Percentiles rank a stretch among this genome's conserved stretches.
Evolutionary conservation across 2,329 filamentous ascomycete genomes (phyloP).

Genomic region (Penicillium nordicum): DNA sequence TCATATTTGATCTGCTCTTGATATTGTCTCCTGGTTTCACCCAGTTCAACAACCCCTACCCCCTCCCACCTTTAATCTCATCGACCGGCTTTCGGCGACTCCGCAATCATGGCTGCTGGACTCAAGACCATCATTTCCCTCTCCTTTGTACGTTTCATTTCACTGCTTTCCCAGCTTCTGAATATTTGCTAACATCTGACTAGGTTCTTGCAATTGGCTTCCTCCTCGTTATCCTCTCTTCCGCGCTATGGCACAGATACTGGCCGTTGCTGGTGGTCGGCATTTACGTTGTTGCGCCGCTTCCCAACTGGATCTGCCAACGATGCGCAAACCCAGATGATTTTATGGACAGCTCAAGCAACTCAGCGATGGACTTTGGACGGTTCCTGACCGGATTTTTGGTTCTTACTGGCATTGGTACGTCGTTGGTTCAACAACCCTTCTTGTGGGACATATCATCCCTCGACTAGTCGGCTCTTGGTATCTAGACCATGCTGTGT

Average conservation of each 20-base stretch:
- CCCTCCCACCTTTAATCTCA: background rate
- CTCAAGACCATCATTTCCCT: constrained; percentile 99
- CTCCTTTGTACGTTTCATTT: constrained; percentile 69
- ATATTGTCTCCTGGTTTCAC: constrained; percentile 1
- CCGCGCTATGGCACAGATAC: constrained; percentile 91
- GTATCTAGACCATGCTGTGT: background rate
- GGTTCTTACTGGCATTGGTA: constrained; percentile 96
- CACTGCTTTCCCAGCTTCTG: background rate
- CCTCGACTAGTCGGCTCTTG: background rate
- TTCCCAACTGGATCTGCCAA: constrained; percentile 94
- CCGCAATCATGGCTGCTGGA: constrained; percentile 65
- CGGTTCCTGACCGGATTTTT: constrained; percentile 93
- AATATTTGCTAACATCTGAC: background rate
- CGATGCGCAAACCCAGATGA: constrained; percentile 90
- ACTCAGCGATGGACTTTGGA: constrained; percentile 85
- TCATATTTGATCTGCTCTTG: constrained; percentile 4
- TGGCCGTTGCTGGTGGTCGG: constrained; percentile 92
- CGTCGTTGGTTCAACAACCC: constrained; percentile 38
- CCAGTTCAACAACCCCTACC: constrained; percentile 3
- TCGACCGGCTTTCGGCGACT: constrained; percentile 20
- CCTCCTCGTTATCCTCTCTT: constrained; percentile 96
- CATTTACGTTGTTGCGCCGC: constrained; percentile 87
- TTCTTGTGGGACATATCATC: background rate
- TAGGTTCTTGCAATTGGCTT: constrained; percentile 94
- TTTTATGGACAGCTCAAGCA: constrained; percentile 82